Conservation (phyloP, 352 stramenopile species). For the Pythium brachiatum region DNA sequence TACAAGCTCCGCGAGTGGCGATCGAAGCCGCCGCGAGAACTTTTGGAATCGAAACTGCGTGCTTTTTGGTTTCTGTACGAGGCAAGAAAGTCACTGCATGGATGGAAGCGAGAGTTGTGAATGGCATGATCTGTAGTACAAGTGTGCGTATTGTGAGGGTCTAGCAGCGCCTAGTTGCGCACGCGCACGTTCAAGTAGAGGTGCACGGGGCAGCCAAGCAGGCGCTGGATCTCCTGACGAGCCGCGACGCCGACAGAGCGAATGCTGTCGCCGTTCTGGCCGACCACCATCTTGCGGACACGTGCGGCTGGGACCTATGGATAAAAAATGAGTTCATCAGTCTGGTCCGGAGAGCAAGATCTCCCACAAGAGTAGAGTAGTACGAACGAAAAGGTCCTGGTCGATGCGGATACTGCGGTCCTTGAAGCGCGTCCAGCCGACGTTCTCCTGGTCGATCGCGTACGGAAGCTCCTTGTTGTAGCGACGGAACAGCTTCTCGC, state of each 20-base stretch:
- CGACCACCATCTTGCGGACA: conserved; percentile 78
- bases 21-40: not conserved
- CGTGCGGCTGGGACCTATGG: conserved; percentile 64
- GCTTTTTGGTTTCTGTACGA: no score
- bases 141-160: not conserved
- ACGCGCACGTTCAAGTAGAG: conserved; percentile 86
- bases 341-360: not conserved
- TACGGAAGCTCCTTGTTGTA: conserved; percentile 89
- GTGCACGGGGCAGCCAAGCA: conserved; percentile 71
- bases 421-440: conserved; percentile 84
- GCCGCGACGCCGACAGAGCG: conserved; percentile 69
- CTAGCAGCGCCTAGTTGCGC: conserved; percentile 26
- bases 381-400: conserved; percentile 85
- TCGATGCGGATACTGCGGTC: conserved; percentile 86
- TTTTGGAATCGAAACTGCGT: not conserved
- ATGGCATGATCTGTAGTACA: not conserved
- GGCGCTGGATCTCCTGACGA: conserved; percentile 68
- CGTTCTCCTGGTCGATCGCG: conserved; percentile 76
- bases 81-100: no score
- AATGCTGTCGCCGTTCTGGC: conserved; percentile 75
- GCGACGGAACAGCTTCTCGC: conserved; percentile 83
- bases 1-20: not conserved
- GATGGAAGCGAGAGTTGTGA: no score
- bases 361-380: not conserved
- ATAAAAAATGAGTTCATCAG: not conserved